Conservation (phyloP, 2,329 filamentous ascomycete genomes). For the Calonectria pseudoreteaudii region DNA sequence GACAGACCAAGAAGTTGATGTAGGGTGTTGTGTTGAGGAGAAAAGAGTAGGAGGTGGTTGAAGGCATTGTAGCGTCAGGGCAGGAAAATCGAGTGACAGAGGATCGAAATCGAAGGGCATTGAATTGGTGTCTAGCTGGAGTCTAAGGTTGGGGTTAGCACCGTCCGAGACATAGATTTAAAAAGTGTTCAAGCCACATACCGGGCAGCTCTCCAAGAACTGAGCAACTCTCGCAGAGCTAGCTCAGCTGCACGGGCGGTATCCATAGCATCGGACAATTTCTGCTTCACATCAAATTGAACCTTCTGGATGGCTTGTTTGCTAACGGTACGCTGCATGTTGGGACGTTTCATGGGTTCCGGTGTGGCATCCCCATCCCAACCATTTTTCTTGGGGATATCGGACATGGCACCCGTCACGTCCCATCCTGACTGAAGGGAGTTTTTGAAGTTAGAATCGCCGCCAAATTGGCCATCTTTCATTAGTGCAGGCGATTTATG, state of each 20-base stretch:
- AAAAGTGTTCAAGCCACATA: constrained; percentile 55
- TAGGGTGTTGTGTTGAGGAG: constrained; percentile 82
- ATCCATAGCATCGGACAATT: constrained; percentile 77
- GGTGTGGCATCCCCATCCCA: constrained; percentile 49
- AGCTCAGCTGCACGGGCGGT: constrained; percentile 87
- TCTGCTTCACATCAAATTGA: constrained; percentile 73
- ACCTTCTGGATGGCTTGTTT: constrained; percentile 67
- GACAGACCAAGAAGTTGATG: constrained; percentile 84
- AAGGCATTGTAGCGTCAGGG: constrained; percentile 84
- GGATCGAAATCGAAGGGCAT: constrained; percentile 85
- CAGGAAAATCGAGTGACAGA: constrained; percentile 85
- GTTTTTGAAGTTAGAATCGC: constrained; percentile 60
- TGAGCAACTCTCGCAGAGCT: constrained; percentile 84
- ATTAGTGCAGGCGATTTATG: constrained; percentile 53
- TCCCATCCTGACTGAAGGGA: constrained; percentile 76
- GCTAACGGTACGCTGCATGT: constrained; percentile 58
- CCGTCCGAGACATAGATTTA: neutral
- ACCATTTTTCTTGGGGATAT: constrained; percentile 64
- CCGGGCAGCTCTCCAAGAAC: constrained; percentile 86
- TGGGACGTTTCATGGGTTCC: constrained; percentile 51
- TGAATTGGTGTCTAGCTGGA: constrained; percentile 66
- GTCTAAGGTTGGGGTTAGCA: constrained; percentile 52
- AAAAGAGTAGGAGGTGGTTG: constrained; percentile 85
- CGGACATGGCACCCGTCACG: constrained; percentile 81
- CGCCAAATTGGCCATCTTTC: constrained; percentile 56